Evolutionary conservation across 148 eudicot genomes (phyloP).

Genomic region (Nepenthes gracilis): DNA sequence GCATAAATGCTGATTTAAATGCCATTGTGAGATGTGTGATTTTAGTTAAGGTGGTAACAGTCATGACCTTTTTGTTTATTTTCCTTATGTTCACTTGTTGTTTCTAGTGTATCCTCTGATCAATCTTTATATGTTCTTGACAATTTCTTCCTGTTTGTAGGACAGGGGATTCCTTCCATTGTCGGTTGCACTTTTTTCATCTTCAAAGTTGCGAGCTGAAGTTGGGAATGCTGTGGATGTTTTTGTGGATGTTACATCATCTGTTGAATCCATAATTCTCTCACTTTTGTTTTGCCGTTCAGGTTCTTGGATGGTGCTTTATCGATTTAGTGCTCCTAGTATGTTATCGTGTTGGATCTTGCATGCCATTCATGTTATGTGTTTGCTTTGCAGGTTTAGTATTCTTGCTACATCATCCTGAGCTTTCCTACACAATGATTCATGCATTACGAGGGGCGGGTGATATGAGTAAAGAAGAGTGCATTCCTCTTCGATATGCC

Average conservation of each 20-base stretch:
- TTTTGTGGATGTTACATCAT: slow-evolving; percentile 53
- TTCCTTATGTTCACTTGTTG: slow-evolving; percentile 3
- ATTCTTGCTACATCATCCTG: slow-evolving; percentile 77
- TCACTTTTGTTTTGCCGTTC: slow-evolving; percentile 82
- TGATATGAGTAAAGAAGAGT: slow-evolving; percentile 38
- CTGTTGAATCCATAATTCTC: slow-evolving; percentile 62
- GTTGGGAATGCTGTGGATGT: slow-evolving; percentile 39
- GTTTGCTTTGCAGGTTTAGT: slow-evolving; percentile 52
- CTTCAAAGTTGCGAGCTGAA: slow-evolving; percentile 46
- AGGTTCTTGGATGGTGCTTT: slow-evolving; percentile 35
- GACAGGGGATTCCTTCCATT: slow-evolving; percentile 96
- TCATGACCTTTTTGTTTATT: background rate
- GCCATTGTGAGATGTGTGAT: no score
- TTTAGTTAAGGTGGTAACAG: no score
- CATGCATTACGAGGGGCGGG: slow-evolving; percentile 57
- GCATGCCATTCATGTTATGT: slow-evolving; percentile 9
- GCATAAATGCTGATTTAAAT: no score
- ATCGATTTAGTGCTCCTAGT: background rate
- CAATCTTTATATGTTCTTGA: slow-evolving; percentile 2
- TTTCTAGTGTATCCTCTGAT: background rate
- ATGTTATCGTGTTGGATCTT: background rate
- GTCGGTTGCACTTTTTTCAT: slow-evolving; percentile 77
- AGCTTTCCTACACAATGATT: slow-evolving; percentile 60
- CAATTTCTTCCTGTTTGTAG: slow-evolving; percentile 24
- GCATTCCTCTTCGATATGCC: slow-evolving; percentile 77